Conservation (phyloP, 140 eudicot species). For the Senecio squalidus region DNA sequence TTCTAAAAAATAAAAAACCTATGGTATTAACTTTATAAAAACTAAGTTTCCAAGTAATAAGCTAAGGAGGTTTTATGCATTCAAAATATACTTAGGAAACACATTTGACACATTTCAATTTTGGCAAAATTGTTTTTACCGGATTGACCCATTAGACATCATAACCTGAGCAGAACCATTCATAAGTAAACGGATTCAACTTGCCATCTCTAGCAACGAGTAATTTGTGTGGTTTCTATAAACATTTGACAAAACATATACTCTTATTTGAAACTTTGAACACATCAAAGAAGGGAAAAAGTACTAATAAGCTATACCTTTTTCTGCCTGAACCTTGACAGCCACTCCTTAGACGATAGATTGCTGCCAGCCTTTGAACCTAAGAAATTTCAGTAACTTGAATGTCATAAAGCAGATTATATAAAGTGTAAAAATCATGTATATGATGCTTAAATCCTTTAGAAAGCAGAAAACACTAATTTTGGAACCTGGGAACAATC, state of each 20-base stretch:
- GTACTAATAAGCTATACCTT: slow-evolving; percentile 36
- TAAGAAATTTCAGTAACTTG: slow-evolving; percentile 15
- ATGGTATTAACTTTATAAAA: too few relatives aligned
- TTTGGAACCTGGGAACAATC: slow-evolving; percentile 83
- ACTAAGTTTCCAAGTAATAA: too few relatives aligned
- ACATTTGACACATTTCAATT: too few relatives aligned
- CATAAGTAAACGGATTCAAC: too few relatives aligned
- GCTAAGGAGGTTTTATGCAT: too few relatives aligned
- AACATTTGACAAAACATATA: background rate
- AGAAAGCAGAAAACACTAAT: background rate
- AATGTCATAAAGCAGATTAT: background rate
- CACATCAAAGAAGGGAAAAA: background rate
- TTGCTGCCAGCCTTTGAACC: slow-evolving; percentile 82
- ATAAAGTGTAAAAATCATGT: background rate
- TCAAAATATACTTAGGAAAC: too few relatives aligned
- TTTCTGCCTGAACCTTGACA: slow-evolving; percentile 78
- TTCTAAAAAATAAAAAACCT: too few relatives aligned
- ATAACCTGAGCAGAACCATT: too few relatives aligned
- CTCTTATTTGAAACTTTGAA: background rate
- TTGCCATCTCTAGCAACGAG: too few relatives aligned
- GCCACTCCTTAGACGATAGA: slow-evolving; percentile 66
- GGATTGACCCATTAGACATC: too few relatives aligned
- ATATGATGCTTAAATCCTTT: slow-evolving; percentile 8
- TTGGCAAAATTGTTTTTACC: too few relatives aligned
- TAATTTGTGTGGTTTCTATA: background rate